These are phyloP conservation scores for Xylaria sp. DNA, from an alignment of 2,329 filamentous ascomycete species.

Conservation along the genomic window DNA sequence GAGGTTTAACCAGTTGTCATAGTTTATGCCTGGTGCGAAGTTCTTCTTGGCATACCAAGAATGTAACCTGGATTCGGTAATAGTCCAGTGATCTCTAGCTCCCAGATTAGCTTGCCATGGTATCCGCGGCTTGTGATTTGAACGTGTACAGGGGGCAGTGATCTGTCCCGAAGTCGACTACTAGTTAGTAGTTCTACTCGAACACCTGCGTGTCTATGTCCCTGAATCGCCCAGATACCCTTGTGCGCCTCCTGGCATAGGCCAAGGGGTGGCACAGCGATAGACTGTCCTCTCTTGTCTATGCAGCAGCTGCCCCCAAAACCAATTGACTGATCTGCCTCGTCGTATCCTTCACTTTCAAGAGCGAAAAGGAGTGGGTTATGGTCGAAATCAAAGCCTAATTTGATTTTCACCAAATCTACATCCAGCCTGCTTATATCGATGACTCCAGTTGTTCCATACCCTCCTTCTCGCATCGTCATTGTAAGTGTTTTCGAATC, in stretches of 20 bases:
- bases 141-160: neutral
- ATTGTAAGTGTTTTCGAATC: neutral
- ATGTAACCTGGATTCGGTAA: neutral
- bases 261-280: no score
- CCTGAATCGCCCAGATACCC: neutral
- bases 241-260: neutral
- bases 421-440: neutral
- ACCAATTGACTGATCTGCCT: neutral
- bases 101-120: neutral
- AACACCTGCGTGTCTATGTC: neutral
- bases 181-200: neutral
- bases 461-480: neutral
- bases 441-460: neutral
- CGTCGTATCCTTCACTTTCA: neutral
- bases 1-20: neutral
- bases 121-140: neutral
- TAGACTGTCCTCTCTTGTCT: neutral
- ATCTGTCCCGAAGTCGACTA: neutral
- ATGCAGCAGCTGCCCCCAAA: neutral
- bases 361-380: neutral
- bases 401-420: neutral
- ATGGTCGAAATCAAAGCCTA: neutral
- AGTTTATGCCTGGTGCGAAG: no score
- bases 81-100: neutral
- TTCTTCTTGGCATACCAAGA: no score